phyloP scores from a whole-genome alignment of 495 filamentous ascomycete species.

The Talaromyces ruber region DNA sequence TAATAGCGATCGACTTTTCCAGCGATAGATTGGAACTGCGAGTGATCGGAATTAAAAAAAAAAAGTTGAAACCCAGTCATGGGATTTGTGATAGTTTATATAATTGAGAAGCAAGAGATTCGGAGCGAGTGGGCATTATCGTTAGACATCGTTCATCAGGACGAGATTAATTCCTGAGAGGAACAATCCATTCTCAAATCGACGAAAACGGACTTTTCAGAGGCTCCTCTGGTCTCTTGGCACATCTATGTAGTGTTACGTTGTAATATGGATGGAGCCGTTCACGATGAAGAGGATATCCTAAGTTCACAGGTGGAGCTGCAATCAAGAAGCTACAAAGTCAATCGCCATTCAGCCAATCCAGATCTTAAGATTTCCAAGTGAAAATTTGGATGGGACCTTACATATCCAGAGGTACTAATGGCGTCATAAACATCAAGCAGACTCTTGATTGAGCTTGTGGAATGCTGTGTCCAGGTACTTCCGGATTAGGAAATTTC shows the following conservation, averaged over 20 bases:
- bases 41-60: conserved; percentile 8
- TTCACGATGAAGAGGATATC: background rate
- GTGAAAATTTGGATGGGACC: background rate
- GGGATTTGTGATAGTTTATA: conserved; percentile 1
- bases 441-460: background rate
- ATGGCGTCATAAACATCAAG: background rate
- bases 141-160: background rate
- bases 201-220: background rate
- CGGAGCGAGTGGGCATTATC: background rate
- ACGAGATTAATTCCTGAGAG: background rate
- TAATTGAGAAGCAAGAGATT: background rate
- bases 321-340: background rate
- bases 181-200: background rate
- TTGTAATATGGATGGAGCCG: background rate
- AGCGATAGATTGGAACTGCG: conserved; percentile 4
- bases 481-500: conserved; percentile 7
- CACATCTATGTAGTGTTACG: background rate
- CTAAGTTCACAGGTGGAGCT: background rate
- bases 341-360: background rate
- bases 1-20: conserved; percentile 16
- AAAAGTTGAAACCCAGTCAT: conserved; percentile 6
- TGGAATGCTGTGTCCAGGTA: background rate
- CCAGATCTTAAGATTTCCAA: background rate
- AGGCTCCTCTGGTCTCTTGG: background rate
- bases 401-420: conserved; percentile 2